phyloP scores from a whole-genome alignment of 352 stramenopile genomes.

The Globisporangium rhizosaccharum region DNA sequence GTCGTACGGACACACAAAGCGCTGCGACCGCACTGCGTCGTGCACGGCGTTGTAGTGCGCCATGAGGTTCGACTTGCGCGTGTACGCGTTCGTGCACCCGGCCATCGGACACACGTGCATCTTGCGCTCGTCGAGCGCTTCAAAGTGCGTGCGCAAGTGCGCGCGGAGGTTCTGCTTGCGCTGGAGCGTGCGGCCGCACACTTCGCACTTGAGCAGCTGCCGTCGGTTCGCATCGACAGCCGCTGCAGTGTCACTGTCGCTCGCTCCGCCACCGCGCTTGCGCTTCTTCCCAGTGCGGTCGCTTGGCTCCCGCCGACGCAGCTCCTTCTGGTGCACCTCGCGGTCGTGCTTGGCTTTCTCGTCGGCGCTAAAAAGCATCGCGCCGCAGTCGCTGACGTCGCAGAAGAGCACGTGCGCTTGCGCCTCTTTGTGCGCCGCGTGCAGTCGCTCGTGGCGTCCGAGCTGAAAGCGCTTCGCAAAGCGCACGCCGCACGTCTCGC shows the following conservation, averaged over 20 bases:
- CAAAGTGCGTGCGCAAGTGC: constrained; percentile 59
- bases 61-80: constrained; percentile 68
- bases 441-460: constrained; percentile 37
- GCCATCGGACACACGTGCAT: constrained; percentile 50
- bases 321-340: constrained; percentile 18
- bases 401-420: constrained; percentile 48
- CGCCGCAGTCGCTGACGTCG: constrained; percentile 31
- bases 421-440: constrained; percentile 19
- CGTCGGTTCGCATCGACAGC: constrained; percentile 4
- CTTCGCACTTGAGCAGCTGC: constrained; percentile 32
- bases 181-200: constrained; percentile 46
- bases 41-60: constrained; percentile 70
- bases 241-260: background rate
- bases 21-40: constrained; percentile 45
- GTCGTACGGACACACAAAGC: constrained; percentile 58
- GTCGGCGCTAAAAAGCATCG: constrained; percentile 46
- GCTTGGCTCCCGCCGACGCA: background rate
- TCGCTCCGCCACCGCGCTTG: background rate
- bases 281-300: constrained; percentile 8
- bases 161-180: constrained; percentile 51
- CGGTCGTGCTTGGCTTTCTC: constrained; percentile 40
- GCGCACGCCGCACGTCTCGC: constrained; percentile 41
- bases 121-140: constrained; percentile 58
- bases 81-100: constrained; percentile 61
- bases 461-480: constrained; percentile 68